These are phyloP conservation scores for Aeschynomene evenia DNA, from an alignment of 306 rosid genomes.

Conservation along the genomic window DNA sequence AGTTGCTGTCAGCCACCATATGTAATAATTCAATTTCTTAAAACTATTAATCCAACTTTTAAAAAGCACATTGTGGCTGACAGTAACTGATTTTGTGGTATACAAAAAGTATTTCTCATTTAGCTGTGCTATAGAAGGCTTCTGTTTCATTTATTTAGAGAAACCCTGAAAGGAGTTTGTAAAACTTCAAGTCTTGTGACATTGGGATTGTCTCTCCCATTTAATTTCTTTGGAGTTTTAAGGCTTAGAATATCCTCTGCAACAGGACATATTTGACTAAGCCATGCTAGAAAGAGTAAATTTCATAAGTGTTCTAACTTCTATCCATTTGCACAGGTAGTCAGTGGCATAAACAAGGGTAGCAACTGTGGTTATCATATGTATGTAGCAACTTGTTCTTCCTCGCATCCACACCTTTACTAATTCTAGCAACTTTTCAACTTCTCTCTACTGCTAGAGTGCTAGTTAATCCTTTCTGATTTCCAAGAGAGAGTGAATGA, in stretches of 20 bases:
- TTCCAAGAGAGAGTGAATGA: not conserved
- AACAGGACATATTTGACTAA: not conserved
- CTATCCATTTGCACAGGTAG: conserved; percentile 50
- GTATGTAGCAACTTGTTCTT: conserved; percentile 40
- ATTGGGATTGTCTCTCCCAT: not conserved
- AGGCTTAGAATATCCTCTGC: not conserved
- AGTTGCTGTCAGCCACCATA: no score
- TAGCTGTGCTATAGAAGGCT: not conserved
- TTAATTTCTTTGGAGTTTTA: not conserved
- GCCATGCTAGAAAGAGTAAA: not conserved
- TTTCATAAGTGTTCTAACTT: conserved; percentile 6
- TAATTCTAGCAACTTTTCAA: not conserved
- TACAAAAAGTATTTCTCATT: no score
- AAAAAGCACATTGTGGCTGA: no score
- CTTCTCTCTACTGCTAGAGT: not conserved
- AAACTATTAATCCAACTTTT: no score
- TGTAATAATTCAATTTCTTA: no score
- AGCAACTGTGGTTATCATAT: conserved; percentile 88
- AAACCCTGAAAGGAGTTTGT: not conserved
- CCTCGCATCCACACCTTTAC: not conserved
- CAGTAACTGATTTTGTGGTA: no score
- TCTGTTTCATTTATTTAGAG: not conserved
- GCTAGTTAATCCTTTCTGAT: not conserved
- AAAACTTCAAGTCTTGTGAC: not conserved
- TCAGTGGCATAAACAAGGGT: conserved; percentile 97